Evolutionary conservation across 2,329 filamentous ascomycete genomes (phyloP).

Genomic region (Fusarium neocosmosporiellum): DNA sequence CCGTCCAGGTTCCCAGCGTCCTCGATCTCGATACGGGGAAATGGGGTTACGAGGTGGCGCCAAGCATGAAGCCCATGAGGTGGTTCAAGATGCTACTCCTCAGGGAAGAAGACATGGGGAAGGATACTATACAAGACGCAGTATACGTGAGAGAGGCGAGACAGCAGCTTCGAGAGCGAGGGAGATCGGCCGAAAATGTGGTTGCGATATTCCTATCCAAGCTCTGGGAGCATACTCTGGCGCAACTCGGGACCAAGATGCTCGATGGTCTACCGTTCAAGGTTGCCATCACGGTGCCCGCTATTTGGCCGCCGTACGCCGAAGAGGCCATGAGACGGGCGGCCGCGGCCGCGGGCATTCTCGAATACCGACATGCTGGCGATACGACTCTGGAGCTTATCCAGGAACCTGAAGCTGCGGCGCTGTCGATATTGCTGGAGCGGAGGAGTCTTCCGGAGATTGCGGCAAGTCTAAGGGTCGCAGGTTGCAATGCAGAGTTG

Average conservation of each 20-base stretch:
- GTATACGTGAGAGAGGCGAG: background rate
- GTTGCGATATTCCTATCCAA: background rate
- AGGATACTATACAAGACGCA: background rate
- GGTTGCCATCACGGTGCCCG: background rate
- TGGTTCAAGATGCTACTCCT: conserved; percentile 21
- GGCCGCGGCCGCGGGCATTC: background rate
- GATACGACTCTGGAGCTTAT: background rate
- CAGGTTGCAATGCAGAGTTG: background rate
- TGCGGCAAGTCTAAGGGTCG: background rate
- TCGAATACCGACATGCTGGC: background rate
- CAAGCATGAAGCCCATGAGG: conserved; percentile 6
- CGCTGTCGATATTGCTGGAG: background rate
- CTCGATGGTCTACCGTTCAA: background rate
- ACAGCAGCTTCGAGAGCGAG: background rate
- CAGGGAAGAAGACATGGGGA: background rate
- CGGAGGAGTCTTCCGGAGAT: background rate
- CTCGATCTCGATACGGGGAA: background rate
- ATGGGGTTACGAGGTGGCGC: conserved; percentile 18
- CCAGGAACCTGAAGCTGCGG: background rate
- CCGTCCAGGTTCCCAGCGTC: background rate
- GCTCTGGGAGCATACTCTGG: background rate
- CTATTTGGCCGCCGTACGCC: background rate
- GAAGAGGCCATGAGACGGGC: background rate
- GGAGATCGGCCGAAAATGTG: background rate
- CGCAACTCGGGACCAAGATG: background rate